Evolutionary conservation across 768 basidiomycete species (phyloP).

Genomic region (Termitomyces sp.): DNA sequence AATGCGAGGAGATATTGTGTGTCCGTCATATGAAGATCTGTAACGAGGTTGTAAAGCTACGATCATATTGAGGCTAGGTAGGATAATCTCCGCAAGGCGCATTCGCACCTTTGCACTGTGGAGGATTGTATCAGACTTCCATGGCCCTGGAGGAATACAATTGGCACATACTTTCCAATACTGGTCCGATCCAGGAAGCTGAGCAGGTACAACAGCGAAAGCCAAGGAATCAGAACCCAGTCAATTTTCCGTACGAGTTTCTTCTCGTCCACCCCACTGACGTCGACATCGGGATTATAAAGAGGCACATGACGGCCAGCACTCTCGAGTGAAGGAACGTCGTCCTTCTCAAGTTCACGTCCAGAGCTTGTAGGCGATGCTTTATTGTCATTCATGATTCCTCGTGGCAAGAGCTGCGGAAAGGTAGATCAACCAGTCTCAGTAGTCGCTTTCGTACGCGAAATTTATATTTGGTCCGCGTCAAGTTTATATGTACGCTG

Average conservation of each 20-base stretch:
- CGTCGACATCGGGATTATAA: conserved; percentile 48
- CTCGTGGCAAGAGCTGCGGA: conserved; percentile 2
- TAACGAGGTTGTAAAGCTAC: conserved; percentile 60
- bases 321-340: conserved; percentile 16
- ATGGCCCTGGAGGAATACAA: conserved; percentile 12
- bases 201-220: conserved; percentile 70
- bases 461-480: neutral
- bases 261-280: conserved; percentile 59
- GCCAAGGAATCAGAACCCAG: conserved; percentile 59
- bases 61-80: conserved; percentile 1
- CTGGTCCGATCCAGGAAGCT: conserved; percentile 56
- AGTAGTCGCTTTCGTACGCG: neutral
- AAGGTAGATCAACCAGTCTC: neutral
- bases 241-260: conserved; percentile 69
- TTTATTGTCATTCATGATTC: conserved; percentile 8
- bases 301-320: conserved; percentile 17
- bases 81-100: neutral
- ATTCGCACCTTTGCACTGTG: conserved; percentile 38
- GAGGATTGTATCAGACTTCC: conserved; percentile 4
- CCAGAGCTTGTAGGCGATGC: conserved; percentile 10
- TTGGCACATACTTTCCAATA: conserved; percentile 40
- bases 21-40: conserved; percentile 54
- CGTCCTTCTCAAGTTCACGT: conserved; percentile 24
- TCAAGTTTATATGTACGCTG: neutral
- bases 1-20: conserved; percentile 60